A percentile compares a stretch with the other conserved stretches of the same genome.
phyloP scores from a whole-genome alignment of 148 eudicot genomes.

The Camellia japonica region DNA sequence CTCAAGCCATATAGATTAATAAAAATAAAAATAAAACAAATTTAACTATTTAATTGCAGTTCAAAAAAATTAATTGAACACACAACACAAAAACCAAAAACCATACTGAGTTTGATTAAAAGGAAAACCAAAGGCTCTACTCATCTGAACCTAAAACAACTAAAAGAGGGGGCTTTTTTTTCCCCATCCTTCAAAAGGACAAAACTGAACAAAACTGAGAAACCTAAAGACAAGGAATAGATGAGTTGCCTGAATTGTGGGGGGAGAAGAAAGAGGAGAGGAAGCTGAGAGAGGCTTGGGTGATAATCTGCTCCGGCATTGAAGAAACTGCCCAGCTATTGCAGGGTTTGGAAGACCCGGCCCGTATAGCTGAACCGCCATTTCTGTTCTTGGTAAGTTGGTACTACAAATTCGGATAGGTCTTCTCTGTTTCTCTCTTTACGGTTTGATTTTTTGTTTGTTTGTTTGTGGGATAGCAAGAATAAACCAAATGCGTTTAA shows the following conservation, averaged over 20 bases:
- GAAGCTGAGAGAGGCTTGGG: constrained; percentile 20
- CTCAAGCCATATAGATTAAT: background rate
- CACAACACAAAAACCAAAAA: background rate
- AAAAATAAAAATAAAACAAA: background rate
- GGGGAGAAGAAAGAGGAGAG: constrained; percentile 35
- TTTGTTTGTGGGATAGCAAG: too few species aligned
- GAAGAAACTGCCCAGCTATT: constrained; percentile 9
- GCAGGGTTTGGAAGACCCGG: constrained; percentile 26
- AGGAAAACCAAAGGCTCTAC: background rate
- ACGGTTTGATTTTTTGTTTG: too few species aligned
- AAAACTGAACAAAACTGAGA: background rate
- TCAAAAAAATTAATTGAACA: background rate
- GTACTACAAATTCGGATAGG: background rate
- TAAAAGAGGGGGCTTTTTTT: background rate
- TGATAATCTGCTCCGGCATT: constrained; percentile 14
- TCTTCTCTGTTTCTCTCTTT: too few species aligned
- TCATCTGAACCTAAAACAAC: background rate
- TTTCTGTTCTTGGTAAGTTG: constrained; percentile 4
- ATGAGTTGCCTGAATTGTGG: constrained; percentile 61
- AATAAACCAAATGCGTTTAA: too few species aligned
- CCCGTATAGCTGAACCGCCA: constrained; percentile 49
- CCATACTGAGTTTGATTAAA: background rate
- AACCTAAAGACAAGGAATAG: background rate
- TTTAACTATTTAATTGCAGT: background rate
- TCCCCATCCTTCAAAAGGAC: background rate